Base-by-base conservation (phyloP, 2,329 filamentous ascomycete genomes). In the Penicillium sp. region DNA sequence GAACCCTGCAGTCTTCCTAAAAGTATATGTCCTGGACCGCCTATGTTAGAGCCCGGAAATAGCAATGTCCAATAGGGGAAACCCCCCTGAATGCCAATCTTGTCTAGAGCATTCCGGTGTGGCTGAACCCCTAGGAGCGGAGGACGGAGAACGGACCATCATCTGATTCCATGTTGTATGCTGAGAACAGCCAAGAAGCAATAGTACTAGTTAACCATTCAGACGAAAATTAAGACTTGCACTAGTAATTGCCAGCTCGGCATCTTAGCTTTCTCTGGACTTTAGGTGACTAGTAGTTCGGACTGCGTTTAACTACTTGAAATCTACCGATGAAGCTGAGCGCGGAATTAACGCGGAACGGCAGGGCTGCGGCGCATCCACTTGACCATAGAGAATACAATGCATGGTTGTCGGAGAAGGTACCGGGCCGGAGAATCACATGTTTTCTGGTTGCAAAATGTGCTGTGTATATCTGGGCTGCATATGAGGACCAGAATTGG, bases 331-430 rank as follows among this genome's bases (percentile, higher is more conserved):
- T 9, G 14, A 25, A 46, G 35, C 35, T 18, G 30, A 22, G 27
- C 31, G 35, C 27, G 28, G 43, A 46, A 49, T n/a, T 27, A 48
- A 9, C 28, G 25, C 33, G 25, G 37, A 43, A 47, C 46, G 47
- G 43, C 13, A 55, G 41, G 58, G 58, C 49, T 60, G 54, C 58
- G 45, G 58, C 58, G 58, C 58, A 59, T 60, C 54, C 52, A 36
- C 48, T 38, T 55, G 59, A 61, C 50, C 50, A 55, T 50, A 50
- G 51, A 59, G 53, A 49, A 50, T 50, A 57, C 53, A 49, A 50
- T 54, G 57, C 57, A 61, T 52, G n/a, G 40, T 51, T 53, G 57
- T 58, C 55, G 52, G 50, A 29, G 33, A 41, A 37, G 31, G 28
- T 11, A 11, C 34, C 12, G 25, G 45, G 35, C 9, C 29, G 27